Percentiles rank a stretch among this genome's conserved stretches.
Conservation (phyloP, 73 alveolate genomes). For the Symbiodinium pilosum region DNA sequence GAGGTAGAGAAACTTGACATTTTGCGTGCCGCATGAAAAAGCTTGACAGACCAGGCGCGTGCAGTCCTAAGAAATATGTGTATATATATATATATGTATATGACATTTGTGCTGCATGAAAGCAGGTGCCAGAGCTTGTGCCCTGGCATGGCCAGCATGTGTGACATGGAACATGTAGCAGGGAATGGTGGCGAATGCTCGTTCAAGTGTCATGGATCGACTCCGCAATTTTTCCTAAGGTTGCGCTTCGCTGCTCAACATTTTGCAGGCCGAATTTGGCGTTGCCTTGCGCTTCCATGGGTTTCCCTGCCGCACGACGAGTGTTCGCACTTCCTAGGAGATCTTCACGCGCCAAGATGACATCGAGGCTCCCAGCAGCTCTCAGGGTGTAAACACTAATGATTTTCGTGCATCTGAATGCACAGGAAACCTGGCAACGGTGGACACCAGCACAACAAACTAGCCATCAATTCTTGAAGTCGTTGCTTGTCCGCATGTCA, state of each 20-base stretch:
- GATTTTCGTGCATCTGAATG: background rate
- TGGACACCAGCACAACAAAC: conserved; percentile 68
- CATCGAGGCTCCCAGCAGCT: background rate
- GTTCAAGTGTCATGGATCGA: no score
- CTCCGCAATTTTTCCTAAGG: background rate
- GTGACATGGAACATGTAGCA: no score
- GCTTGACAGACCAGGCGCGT: no score
- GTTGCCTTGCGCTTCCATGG: conserved; percentile 65
- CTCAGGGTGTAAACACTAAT: background rate
- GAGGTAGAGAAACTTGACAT: no score
- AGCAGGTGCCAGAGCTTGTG: no score
- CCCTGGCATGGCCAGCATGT: no score
- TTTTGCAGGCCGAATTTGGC: background rate
- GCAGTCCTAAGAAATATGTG: no score
- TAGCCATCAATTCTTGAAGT: conserved; percentile 55
- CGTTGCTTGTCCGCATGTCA: conserved; percentile 13
- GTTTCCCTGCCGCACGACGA: conserved; percentile 94
- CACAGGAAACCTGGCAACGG: conserved; percentile 46
- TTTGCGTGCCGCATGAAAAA: no score
- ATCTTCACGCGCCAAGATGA: conserved; percentile 53
- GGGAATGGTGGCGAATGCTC: no score
- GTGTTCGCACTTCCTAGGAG: background rate
- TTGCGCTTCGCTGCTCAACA: conserved; percentile 58
- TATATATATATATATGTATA: no score
- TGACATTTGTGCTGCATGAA: no score